Evolutionary conservation across 176 grass and related monocot species (phyloP), one percentile per base, ranked within the genome.

Genomic region (Avena insularis): DNA sequence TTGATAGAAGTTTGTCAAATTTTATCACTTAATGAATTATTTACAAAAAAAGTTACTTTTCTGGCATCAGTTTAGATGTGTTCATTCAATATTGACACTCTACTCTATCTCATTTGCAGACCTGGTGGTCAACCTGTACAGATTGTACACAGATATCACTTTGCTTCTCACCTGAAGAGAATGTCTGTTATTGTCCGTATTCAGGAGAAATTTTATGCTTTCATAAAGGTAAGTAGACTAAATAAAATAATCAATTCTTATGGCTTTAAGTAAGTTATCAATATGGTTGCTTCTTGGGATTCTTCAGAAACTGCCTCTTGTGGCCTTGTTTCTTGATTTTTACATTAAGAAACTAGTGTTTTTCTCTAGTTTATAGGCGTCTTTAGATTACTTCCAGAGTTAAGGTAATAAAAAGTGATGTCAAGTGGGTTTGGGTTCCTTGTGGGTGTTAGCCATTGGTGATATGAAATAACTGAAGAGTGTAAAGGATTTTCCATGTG

Each of bases 131-230:
- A 93, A 87, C 92, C 97, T 83, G 97, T 99, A 84, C 94, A 92
- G 68, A 99, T 99, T 84, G 84, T 96, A 82, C 92, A 99, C 48
- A 94, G 97, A 76, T 92, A 91, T 72, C 97, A 99, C 92, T 99
- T 99, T 93, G 97, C 97, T 87, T 99, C 97, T 78, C 94, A 99
- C 85, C 89, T 99, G 78, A 99, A 99, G 88, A 96, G 97, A 90
- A 99, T 99, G 97, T 93, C 89, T 89, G 97, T 99, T 86, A 83
- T 96, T 21, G 94, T 93, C 61, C 92, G 94, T 77, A 90, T 90
- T 67, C 92, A 99, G 87, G 94, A 99, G 71, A 89, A 96, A 66
- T 99, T 93, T 93, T 90, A 94, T 51, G 90, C 86, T 81, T 99
- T 96, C 81, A 93, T 94, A 50, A 99, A 99, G 94, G 97, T 99